Base-by-base conservation (phyloP, 164 flowering plant genomes). In the Berberis thunbergii region DNA sequence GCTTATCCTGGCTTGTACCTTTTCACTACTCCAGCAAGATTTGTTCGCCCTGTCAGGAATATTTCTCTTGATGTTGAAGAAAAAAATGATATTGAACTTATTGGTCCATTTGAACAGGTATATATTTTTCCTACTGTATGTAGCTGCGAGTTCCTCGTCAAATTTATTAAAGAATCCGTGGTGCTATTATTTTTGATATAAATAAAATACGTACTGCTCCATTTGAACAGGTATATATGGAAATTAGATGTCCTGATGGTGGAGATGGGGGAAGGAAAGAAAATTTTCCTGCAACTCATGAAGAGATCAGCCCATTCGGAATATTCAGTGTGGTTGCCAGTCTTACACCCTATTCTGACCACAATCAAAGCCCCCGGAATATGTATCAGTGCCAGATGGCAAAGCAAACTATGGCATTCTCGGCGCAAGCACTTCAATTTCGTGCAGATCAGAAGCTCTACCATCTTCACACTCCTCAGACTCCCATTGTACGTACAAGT, bases 341-440 rank as follows among this genome's bases (percentile, higher is more conserved):
- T 77, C 90, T 94, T 52, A 94, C 97, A 62, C 98, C 98, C 54
- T 94, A 90, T 90, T 94, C 97, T 52, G 93, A 94, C 69, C 97
- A 94, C 71, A 94, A 94, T 78, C 98, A 94, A 76, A 91, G 97
- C 61, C 98, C 98, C 11, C 89, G 98, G 3, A 94, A 94, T 64
- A 94, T 94, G 98, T 94, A 94, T 72, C 98, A 94, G 75, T 94
- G 98, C 74, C 97, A 94, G 98, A 94, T 94, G 98, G 98, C 81
- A 59, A 94, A 94, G 66, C 98, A 94, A 78, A 88, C 98, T 59
- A 88, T 94, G 98, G 97, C 77, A 38, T 91, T 86, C 80, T 81
- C 96, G 63, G 77, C 84, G 40, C 98, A 94, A 78, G 75, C 95
- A 11, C 54, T 89, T 60, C 72, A 78, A 26, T 75, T 67, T 62